Evolutionary conservation across 306 rosid species (phyloP), one percentile per base, ranked within the genome.

Genomic region (Lablab purpureus): DNA sequence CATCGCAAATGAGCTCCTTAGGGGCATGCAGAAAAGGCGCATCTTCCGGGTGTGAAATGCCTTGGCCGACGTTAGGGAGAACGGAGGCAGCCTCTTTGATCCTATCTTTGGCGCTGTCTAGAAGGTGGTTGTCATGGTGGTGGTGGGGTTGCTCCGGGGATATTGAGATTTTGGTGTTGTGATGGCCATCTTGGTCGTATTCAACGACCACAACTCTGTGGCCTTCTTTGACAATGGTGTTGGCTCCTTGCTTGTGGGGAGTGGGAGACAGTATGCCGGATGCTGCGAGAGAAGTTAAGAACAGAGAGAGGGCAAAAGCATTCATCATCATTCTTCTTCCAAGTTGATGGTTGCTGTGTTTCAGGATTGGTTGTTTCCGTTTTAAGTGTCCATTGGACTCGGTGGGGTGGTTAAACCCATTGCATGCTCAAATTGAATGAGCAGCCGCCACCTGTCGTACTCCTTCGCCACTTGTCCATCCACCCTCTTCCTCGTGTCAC

Each of bases 151-250:
- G 80, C 1, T 84, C 88, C 0, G 94, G 84, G 28, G 89, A 84
- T 80, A 91, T 83, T 4, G 97, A 92, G 75, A 94, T 79, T 51
- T 87, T 92, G 64, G 97, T 94, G 81, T 80, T 87, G 2, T 86
- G 93, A 1, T 79, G 62, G 12, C 86, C 93, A 17, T 71, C 84
- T 73, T 85, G 76, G 27, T 91, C 91, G 46, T 87, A 89, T 81
- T 95, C 96, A 8, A 91, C 94, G 0, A 95, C 96, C 1, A 92
- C 89, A 1, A 89, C 88, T 50, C 90, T 74, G 51, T 90, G 91
- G 4, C 95, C 97, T 64, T 87, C 87, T 77, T 84, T 90, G 1
- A 92, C 81, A 2, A 91, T 91, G n/a, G 91, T 84, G 43, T 62
- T 79, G 27, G 56, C 81, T 19, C 22, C 81, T 28, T 76, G 83